These are phyloP conservation scores for Pterulicium gracile DNA, from an alignment of 1,284 basidiomycete species.

Conservation along the genomic window DNA sequence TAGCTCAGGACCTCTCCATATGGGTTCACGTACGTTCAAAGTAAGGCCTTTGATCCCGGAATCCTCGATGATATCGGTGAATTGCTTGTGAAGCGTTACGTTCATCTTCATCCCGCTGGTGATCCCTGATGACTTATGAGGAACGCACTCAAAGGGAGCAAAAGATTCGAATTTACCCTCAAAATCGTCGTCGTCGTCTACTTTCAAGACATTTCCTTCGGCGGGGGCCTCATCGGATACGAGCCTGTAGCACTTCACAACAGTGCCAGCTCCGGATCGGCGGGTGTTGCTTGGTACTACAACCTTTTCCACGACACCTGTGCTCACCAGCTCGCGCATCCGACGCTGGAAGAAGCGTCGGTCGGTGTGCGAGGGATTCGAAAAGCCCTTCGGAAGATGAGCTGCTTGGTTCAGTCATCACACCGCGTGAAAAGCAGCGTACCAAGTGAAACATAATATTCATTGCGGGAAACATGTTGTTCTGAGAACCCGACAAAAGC, in stretches of 20 bases:
- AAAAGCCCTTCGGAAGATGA: conserved; percentile 44
- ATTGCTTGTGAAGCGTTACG: conserved; percentile 63
- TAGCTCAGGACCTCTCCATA: no score
- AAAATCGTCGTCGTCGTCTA: background rate
- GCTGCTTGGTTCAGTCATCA: conserved; percentile 2
- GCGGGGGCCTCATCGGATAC: conserved; percentile 22
- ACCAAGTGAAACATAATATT: conserved; percentile 65
- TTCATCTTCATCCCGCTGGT: conserved; percentile 40
- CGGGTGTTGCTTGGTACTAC: conserved; percentile 45
- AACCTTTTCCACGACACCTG: conserved; percentile 64
- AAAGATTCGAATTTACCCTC: background rate
- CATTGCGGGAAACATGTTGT: conserved; percentile 54
- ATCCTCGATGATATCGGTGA: conserved; percentile 57
- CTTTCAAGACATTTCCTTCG: conserved; percentile 11
- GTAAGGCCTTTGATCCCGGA: conserved; percentile 60
- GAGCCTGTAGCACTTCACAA: conserved; percentile 53
- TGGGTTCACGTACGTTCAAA: conserved; percentile 48
- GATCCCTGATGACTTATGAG: background rate
- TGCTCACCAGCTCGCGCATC: conserved; percentile 56
- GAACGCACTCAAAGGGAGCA: background rate
- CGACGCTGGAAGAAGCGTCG: conserved; percentile 68
- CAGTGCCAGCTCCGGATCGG: conserved; percentile 28
- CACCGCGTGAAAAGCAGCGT: conserved; percentile 17
- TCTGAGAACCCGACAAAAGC: conserved; percentile 52
- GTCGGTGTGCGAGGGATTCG: conserved; percentile 59